These are phyloP conservation scores for Crotalaria pallida DNA, from an alignment of 306 rosid species.

Conservation along the genomic window DNA sequence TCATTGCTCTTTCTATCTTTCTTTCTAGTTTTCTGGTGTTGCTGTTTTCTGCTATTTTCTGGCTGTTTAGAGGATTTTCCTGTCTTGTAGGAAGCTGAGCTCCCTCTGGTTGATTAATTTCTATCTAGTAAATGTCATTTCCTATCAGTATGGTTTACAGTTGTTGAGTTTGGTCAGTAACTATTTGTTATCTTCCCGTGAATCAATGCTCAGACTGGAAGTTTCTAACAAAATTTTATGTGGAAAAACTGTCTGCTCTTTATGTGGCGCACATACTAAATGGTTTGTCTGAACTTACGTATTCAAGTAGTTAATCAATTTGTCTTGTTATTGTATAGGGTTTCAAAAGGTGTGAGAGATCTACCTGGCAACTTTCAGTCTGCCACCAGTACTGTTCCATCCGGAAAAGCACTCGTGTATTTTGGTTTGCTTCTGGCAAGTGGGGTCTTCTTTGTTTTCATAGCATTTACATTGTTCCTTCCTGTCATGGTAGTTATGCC, in stretches of 20 bases:
- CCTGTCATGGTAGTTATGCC: slow-evolving; percentile 99
- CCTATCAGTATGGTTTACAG: not conserved
- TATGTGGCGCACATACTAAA: not conserved
- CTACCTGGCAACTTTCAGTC: slow-evolving; percentile 84
- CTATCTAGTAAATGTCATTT: not conserved
- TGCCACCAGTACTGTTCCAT: slow-evolving; percentile 83
- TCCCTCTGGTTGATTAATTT: not conserved
- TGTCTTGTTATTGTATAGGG: slow-evolving; percentile 43
- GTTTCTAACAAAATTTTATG: slow-evolving; percentile 1
- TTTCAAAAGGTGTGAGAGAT: slow-evolving; percentile 95
- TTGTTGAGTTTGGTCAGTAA: not conserved
- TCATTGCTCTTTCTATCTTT: too few species aligned
- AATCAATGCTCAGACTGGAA: not conserved
- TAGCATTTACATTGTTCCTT: slow-evolving; percentile 91
- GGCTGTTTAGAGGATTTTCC: too few species aligned
- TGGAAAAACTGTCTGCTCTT: slow-evolving; percentile 4
- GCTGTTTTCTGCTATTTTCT: too few species aligned
- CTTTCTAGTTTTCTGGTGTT: too few species aligned
- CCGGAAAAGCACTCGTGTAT: slow-evolving; percentile 90
- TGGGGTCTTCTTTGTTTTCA: slow-evolving; percentile 89
- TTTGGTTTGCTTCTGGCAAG: slow-evolving; percentile 84
- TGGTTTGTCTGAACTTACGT: slow-evolving; percentile 11
- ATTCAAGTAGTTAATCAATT: slow-evolving; percentile 7
- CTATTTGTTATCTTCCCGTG: not conserved
- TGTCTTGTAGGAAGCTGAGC: too few species aligned